These are phyloP conservation scores for Triangularia verruculosa DNA, from an alignment of 2,329 filamentous ascomycete genomes.

Conservation along the genomic window DNA sequence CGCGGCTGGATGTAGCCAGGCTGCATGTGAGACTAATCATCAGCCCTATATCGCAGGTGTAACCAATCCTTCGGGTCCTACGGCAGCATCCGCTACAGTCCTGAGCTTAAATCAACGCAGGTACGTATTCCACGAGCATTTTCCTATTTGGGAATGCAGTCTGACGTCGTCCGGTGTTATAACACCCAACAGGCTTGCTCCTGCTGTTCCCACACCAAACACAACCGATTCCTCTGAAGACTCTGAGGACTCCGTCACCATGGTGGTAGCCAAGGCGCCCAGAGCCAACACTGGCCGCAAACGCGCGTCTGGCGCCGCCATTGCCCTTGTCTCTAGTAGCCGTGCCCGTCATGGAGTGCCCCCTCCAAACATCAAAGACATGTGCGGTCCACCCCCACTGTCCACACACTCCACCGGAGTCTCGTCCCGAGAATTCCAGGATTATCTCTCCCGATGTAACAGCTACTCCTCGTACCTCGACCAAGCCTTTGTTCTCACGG, in stretches of 20 bases:
- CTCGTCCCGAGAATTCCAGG: conserved; percentile 5
- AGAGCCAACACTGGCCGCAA: conserved; percentile 1
- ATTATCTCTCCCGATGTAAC: conserved; percentile 9
- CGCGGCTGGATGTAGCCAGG: not conserved
- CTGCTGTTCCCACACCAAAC: not conserved
- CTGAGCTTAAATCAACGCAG: not conserved
- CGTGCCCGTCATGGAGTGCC: not conserved
- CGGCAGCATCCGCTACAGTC: not conserved
- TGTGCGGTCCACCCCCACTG: conserved; percentile 7
- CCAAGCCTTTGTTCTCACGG: conserved; percentile 10
- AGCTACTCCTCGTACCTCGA: conserved; percentile 12
- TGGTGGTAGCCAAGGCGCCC: not conserved
- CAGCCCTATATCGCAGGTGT: not conserved
- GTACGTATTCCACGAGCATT: conserved; percentile 6
- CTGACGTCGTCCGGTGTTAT: not conserved
- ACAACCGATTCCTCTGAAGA: not conserved
- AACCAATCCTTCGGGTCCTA: not conserved
- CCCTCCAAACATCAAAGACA: conserved; percentile 1
- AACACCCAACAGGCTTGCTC: not conserved
- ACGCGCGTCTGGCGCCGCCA: not conserved
- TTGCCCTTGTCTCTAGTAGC: not conserved
- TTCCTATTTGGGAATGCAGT: not conserved
- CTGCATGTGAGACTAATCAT: not conserved
- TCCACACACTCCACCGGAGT: conserved; percentile 13
- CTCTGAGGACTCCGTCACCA: not conserved